Evolutionary conservation across 345 rosid species (phyloP), one percentile per base, ranked within the genome.

Genomic region (Geranium brycei): DNA sequence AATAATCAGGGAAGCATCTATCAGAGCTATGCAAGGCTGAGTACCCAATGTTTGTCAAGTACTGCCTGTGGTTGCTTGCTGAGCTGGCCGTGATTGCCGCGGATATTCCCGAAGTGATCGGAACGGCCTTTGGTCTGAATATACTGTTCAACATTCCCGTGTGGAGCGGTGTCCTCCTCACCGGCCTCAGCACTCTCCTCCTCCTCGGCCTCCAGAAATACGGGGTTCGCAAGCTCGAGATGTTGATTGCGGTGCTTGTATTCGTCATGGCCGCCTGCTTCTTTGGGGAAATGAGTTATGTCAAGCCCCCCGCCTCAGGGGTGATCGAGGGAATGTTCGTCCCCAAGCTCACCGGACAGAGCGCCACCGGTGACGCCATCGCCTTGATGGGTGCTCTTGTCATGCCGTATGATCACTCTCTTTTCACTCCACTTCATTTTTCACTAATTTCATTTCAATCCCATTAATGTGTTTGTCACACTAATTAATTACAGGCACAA

Each of bases 101-200:
- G n/a, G 95, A 87, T 57, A 83, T 87, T 4, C 91, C 95, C 1
- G 95, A 87, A 87, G 88, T 86, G 69, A 80, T 83, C 16, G 88
- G 91, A 62, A 83, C 88, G 59, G 86, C 91, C 4, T 86, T 83
- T 67, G 91, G 75, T 11, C 62, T 87, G 13, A 79, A 84, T 31
- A 76, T 86, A 47, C 40, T 83, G 63, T 71, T 83, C n/a, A 51
- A 78, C 62, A 69, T 86, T 70, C 88, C 86, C 1, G 71, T 81
- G 1, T 80, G 86, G 85, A 68, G 40, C 23, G 91, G 91, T 55
- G 91, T 83, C 71, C 73, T 86, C 5, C 57, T 68, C 19, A 83
- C 88, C 3, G 88, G 91, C 14, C 40, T 57, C 0, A 83, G 86
- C 74, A 86, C 88, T 63, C 83, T 86, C 51, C 32, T 86, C n/a